Evolutionary conservation across 2,329 filamentous ascomycete genomes (phyloP).

Genomic region (Lachnellula subtilissima): DNA sequence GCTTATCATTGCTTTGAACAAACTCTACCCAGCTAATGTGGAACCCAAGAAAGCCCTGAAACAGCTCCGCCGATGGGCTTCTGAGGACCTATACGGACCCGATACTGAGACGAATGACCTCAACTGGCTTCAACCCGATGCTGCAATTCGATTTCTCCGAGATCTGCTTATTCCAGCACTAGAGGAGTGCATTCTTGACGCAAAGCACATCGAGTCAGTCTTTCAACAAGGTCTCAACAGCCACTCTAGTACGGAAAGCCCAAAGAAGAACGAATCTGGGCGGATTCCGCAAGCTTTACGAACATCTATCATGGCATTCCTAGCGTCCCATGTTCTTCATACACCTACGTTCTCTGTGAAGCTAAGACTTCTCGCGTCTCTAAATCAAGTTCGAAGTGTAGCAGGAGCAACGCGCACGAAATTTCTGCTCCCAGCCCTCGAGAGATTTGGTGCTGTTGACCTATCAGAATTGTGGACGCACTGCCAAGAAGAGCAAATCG

Average conservation of each 20-base stretch:
- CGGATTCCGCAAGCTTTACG: conserved; percentile 55
- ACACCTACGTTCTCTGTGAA: conserved; percentile 69
- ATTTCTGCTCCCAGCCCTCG: conserved; percentile 69
- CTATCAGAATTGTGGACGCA: conserved; percentile 46
- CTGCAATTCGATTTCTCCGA: conserved; percentile 57
- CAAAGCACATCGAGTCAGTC: conserved; percentile 61
- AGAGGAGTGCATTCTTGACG: conserved; percentile 82
- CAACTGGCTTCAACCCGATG: conserved; percentile 54
- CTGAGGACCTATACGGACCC: conserved; percentile 60
- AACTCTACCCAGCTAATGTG: conserved; percentile 38
- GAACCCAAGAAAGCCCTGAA: conserved; percentile 39
- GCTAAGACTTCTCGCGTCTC: conserved; percentile 61
- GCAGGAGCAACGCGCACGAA: conserved; percentile 65
- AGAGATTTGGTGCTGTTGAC: conserved; percentile 59
- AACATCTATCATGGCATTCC: conserved; percentile 61
- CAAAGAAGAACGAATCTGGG: conserved; percentile 41
- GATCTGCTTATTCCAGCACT: conserved; percentile 67
- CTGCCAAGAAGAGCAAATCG: conserved; percentile 45
- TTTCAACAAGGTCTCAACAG: conserved; percentile 58
- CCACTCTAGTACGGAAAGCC: conserved; percentile 34
- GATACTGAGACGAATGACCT: conserved; percentile 42
- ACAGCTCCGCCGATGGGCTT: conserved; percentile 49
- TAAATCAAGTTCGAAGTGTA: conserved; percentile 70
- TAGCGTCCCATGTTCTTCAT: conserved; percentile 66
- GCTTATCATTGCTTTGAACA: conserved; percentile 54